Conservation (phyloP, 169 alveolate species). For the Plasmodium fragile region DNA sequence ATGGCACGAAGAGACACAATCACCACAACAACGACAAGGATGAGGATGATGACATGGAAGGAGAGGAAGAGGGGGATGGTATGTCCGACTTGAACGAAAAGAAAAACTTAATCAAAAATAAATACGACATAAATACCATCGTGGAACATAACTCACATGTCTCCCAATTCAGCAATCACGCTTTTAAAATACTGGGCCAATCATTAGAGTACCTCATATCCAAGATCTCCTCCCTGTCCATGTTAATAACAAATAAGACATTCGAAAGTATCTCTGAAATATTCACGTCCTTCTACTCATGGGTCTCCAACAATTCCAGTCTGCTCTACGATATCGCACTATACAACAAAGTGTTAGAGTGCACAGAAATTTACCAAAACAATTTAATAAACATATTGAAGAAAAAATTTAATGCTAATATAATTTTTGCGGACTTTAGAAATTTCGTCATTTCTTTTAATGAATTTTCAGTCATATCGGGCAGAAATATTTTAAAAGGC, state of each 20-base stretch:
- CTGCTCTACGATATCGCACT: constrained; percentile 59
- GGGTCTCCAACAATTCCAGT: constrained; percentile 74
- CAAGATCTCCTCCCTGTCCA: constrained; percentile 39
- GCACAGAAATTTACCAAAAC: constrained; percentile 77
- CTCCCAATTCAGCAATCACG: constrained; percentile 66
- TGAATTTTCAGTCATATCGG: constrained; percentile 81
- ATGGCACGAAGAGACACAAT: neutral
- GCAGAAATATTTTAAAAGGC: constrained; percentile 79
- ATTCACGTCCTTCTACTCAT: constrained; percentile 57
- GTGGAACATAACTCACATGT: constrained; percentile 63
- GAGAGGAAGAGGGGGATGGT: neutral
- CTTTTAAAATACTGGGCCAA: constrained; percentile 54
- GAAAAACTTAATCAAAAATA: constrained; percentile 33
- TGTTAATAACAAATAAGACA: constrained; percentile 47
- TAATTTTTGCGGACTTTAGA: constrained; percentile 80
- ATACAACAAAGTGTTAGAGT: constrained; percentile 68
- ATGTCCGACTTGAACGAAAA: constrained; percentile 25
- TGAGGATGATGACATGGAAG: neutral
- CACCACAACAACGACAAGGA: neutral
- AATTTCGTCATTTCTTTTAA: constrained; percentile 80
- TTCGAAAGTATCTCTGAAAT: constrained; percentile 70
- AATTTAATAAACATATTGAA: constrained; percentile 77
- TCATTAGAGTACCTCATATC: constrained; percentile 59
- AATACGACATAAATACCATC: constrained; percentile 56
- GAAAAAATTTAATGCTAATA: constrained; percentile 75